A percentile compares a stretch with the other conserved stretches of the same genome.
Evolutionary conservation across 2,329 filamentous ascomycete species (phyloP).

Genomic region (Colletotrichum sp.): DNA sequence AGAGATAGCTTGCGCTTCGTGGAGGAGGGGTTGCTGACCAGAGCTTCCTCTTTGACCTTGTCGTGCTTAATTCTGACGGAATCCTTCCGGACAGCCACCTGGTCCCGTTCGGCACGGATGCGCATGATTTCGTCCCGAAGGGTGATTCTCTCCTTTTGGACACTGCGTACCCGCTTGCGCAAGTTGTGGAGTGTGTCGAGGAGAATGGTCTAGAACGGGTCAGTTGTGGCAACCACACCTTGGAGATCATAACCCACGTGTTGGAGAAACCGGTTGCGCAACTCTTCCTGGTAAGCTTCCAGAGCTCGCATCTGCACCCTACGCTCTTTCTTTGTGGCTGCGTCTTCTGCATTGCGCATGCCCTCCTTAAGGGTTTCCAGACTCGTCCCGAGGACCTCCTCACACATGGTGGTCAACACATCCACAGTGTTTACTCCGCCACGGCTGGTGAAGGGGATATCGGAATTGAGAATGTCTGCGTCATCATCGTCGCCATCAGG

Average conservation of each 20-base stretch:
- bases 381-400: constrained; percentile 61
- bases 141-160: constrained; percentile 60
- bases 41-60: constrained; percentile 53
- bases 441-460: constrained; percentile 59
- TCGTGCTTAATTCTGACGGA: constrained; percentile 66
- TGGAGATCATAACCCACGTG: constrained; percentile 52
- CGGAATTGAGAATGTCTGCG: constrained; percentile 50
- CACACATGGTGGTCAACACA: constrained; percentile 65
- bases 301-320: constrained; percentile 61
- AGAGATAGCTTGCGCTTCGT: not conserved
- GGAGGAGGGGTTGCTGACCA: constrained; percentile 43
- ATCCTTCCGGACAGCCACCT: constrained; percentile 67
- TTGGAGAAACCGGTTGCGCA: constrained; percentile 60
- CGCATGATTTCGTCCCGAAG: constrained; percentile 66
- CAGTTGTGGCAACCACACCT: constrained; percentile 15
- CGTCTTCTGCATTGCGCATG: constrained; percentile 40
- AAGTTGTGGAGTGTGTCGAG: constrained; percentile 64
- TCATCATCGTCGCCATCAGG: constrained; percentile 45
- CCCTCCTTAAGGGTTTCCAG: constrained; percentile 52
- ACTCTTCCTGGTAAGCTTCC: constrained; percentile 62
- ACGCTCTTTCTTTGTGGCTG: constrained; percentile 56
- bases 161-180: constrained; percentile 60
- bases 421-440: constrained; percentile 66
- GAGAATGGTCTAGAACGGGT: constrained; percentile 53
- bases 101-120: constrained; percentile 63